Base-by-base conservation (phyloP, 352 stramenopile species). In the Phytophthora syringae region DNA sequence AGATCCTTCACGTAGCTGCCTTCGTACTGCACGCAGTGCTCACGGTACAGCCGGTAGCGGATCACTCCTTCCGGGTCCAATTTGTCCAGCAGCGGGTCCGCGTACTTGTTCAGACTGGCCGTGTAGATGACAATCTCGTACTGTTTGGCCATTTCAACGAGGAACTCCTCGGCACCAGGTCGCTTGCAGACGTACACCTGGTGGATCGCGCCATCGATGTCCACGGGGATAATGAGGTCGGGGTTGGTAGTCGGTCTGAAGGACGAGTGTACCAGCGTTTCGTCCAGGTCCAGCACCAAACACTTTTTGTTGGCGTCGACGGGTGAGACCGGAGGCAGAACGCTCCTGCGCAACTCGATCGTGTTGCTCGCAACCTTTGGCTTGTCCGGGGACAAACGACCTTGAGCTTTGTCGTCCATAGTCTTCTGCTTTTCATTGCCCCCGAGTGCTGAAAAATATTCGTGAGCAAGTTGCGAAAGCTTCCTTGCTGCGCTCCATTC, bases 1-100 rank as follows among this genome's bases (percentile, higher is more conserved):
- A 99, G 71, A 71, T 99, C 98, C 79, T 99, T 99, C 25, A 99
- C 94, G 74, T 98, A 99, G 67, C 94, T 97, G 40, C 95, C 96
- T 71, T 98, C 88, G 58, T 98, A 98, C 77, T 96, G 95, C 39
- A 98, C 95, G 72, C 97, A 99, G 59, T 96, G 94, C 65, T 99
- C 94, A 15, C 96, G 92, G 77, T 90, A 97, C 21, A 99, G 81
- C 15, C 95, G 88, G 55, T 88, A 86, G 27, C 89, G 80, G 63
- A 99, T 98, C 5, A 92, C 78, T 18, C 80, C 70, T 63, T 98
- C n/a, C n/a, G n/a, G n/a, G n/a, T n/a, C n/a, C n/a, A n/a, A n/a
- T n/a, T n/a, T n/a, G n/a, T n/a, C n/a, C n/a, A n/a, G n/a, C n/a
- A n/a, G n/a, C n/a, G n/a, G n/a, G n/a, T n/a, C n/a, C n/a, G n/a